Conservation (phyloP, 208 protist species). For the Crithidia acanthocephali region DNA sequence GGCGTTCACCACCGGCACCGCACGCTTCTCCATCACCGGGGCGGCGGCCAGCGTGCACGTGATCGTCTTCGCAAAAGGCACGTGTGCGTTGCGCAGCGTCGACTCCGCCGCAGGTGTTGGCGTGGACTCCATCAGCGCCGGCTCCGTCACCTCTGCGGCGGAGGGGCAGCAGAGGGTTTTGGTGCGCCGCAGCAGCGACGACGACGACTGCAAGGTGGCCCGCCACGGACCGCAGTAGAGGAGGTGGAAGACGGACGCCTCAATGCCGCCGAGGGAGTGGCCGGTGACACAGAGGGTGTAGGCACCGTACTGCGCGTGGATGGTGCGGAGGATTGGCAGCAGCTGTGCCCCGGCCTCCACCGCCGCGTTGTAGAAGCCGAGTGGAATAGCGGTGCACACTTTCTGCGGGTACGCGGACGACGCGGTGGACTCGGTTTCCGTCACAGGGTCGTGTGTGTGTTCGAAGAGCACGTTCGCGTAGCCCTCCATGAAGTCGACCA, state of each 20-base stretch:
- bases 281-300: constrained; percentile 80
- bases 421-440: neutral
- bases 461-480: constrained; percentile 50
- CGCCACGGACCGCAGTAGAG: constrained; percentile 47
- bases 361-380: constrained; percentile 66
- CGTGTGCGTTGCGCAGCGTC: neutral
- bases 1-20: constrained; percentile 28
- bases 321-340: constrained; percentile 41
- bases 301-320: constrained; percentile 51
- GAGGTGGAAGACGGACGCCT: constrained; percentile 81
- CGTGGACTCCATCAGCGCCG: neutral
- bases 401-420: constrained; percentile 5
- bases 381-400: constrained; percentile 65
- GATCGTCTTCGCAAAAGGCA: constrained; percentile 37
- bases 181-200: constrained; percentile 23
- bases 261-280: constrained; percentile 81
- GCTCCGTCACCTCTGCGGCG: neutral
- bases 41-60: constrained; percentile 65
- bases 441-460: neutral
- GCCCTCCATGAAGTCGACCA: constrained; percentile 60
- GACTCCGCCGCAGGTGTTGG: neutral
- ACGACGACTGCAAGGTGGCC: constrained; percentile 11
- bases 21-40: constrained; percentile 57
- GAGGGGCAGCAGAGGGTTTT: constrained; percentile 9
- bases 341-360: constrained; percentile 43